Base-by-base conservation (phyloP, 208 protist species). In the Angomonas desouzai region DNA sequence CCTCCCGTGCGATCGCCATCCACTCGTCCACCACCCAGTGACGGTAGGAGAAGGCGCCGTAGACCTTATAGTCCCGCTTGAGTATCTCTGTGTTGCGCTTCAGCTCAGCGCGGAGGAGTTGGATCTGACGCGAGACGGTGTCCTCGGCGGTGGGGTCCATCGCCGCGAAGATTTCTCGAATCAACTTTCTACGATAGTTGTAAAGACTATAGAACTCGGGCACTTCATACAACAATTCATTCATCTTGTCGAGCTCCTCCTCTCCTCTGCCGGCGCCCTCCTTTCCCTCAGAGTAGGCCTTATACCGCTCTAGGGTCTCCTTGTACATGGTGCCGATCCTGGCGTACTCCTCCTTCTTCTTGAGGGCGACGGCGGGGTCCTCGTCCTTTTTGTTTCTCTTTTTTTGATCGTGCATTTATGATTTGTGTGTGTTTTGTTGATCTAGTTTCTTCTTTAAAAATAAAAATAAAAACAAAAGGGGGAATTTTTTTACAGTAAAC, bases 151-250 rank as follows among this genome's bases (percentile, higher is more conserved):
- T 30, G 51, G 25, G 23, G 7, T 23, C 29, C 29, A 23, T 34
- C 28, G 4, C 10, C 6, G 4, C 29, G 34, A 27, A 27, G 2
- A 36, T n/a, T 18, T 13, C 60, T 27, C 51, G 43, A 6, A 83
- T 71, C 34, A 74, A 60, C 28, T 74, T 67, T 27, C 87, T 72
- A 23, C 85, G 74, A 57, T 84, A 92, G 71, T 92, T 93, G 65
- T 89, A 96, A 34, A 87, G 72, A 1, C 87, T 74, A 76, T 96
- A 94, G 9, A 74, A 79, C 55, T 96, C 85, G 9, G 91, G 85
- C 51, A 89, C 81, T 11, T 81, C 66, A 27, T 70, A 38, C 0
- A 94, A 69, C 33, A 96, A 59, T 18, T 38, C 53, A 25, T 74
- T 66, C 6, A 74, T 78, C 34, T 79, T 61, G 22, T 58, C 48